These are phyloP conservation scores for Exophiala sideris DNA, from an alignment of 2,329 filamentous ascomycete species.

Conservation along the genomic window DNA sequence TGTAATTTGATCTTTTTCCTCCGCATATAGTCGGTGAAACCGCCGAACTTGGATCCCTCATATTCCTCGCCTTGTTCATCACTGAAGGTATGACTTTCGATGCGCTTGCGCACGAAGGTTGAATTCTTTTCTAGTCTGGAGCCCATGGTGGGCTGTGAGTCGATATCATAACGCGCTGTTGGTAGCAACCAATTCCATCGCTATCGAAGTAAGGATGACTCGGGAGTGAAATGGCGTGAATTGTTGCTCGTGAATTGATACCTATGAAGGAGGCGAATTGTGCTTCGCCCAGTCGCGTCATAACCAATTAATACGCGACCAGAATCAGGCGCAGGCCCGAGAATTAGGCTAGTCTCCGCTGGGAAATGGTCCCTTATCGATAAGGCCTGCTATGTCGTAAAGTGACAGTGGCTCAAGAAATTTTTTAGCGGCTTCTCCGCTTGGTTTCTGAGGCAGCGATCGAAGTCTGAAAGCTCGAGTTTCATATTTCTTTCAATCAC, in stretches of 20 bases:
- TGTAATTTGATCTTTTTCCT: slow-evolving; percentile 97
- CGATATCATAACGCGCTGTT: slow-evolving; percentile 18
- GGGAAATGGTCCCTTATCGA: background rate
- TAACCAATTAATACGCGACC: too few species aligned
- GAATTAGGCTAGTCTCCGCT: background rate
- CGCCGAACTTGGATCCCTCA: slow-evolving; percentile 77
- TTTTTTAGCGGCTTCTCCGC: slow-evolving; percentile 1
- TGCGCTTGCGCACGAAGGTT: slow-evolving; percentile 58
- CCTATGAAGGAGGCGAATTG: background rate
- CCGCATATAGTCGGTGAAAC: slow-evolving; percentile 86
- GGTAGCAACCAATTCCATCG: too few species aligned
- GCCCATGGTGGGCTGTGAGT: slow-evolving; percentile 49
- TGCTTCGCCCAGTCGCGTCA: too few species aligned
- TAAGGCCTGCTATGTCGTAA: background rate
- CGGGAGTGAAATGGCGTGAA: background rate
- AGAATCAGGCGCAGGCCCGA: too few species aligned
- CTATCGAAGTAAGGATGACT: background rate
- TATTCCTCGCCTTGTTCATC: slow-evolving; percentile 90
- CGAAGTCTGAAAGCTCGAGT: background rate
- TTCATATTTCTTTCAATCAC: slow-evolving; percentile 2
- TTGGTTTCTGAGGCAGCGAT: slow-evolving; percentile 2
- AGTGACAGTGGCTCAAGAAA: background rate
- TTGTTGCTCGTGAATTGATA: slow-evolving; percentile 1
- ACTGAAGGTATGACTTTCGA: slow-evolving; percentile 68
- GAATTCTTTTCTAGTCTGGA: slow-evolving; percentile 61